phyloP scores from a whole-genome alignment of 192 early-diverging fungal genomes.

The Neocallimastix lanati region DNA sequence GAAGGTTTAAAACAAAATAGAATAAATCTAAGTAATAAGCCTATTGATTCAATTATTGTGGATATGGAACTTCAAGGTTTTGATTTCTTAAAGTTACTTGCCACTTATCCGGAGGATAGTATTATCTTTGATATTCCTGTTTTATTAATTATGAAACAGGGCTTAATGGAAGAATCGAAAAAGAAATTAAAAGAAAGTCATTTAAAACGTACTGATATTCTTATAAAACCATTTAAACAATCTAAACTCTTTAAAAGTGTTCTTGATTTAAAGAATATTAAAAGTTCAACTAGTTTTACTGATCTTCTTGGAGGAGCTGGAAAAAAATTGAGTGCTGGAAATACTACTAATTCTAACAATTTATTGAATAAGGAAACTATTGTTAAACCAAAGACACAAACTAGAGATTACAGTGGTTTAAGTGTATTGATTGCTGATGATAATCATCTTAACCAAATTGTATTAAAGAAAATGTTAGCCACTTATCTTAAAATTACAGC shows the following conservation, averaged over 20 bases:
- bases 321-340: too few species aligned
- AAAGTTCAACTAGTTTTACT: not conserved
- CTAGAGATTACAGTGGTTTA: not conserved
- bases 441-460: slow-evolving; percentile 7
- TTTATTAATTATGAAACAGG: not conserved
- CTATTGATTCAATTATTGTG: not conserved
- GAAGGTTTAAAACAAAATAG: not conserved
- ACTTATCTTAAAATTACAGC: not conserved
- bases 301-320: not conserved
- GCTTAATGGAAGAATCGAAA: not conserved
- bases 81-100: not conserved
- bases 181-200: not conserved
- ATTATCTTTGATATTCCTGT: not conserved
- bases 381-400: too few species aligned
- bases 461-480: slow-evolving; percentile 7
- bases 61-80: not conserved
- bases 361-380: too few species aligned
- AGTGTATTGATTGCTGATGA: slow-evolving; percentile 8
- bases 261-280: not conserved
- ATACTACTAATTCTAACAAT: too few species aligned
- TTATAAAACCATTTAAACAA: not conserved
- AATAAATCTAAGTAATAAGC: not conserved
- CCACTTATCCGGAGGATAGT: not conserved
- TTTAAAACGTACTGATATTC: not conserved
- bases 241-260: not conserved